Percentiles rank a stretch among this genome's conserved stretches.
phyloP scores from a whole-genome alignment of 116 monocot species.

The Phalaenopsis hybrid region DNA sequence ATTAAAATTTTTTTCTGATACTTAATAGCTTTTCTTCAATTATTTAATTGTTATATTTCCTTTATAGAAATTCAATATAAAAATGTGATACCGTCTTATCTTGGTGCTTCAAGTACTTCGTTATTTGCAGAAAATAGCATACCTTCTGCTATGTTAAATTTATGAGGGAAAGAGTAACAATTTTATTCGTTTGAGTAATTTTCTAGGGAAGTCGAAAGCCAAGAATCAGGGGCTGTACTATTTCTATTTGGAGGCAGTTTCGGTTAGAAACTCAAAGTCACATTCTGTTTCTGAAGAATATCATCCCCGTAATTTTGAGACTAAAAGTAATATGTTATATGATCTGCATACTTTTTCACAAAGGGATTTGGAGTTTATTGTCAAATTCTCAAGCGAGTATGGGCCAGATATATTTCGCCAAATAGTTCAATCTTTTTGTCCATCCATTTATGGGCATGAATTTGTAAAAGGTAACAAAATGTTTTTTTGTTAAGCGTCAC shows the following conservation, averaged over 20 bases:
- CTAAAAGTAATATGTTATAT: conserved; percentile 20
- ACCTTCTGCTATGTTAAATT: not conserved
- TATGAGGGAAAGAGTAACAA: not conserved
- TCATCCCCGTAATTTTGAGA: conserved; percentile 26
- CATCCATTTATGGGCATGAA: conserved; percentile 98
- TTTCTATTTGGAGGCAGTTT: conserved; percentile 91
- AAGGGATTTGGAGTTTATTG: conserved; percentile 85
- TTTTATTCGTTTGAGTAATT: conserved; percentile 4
- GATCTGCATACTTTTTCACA: conserved; percentile 68
- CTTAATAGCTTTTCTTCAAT: not conserved
- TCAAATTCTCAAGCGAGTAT: conserved; percentile 80
- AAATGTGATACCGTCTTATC: not conserved
- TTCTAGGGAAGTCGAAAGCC: too few relatives aligned
- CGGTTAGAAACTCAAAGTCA: conserved; percentile 79
- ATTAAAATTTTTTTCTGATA: not conserved
- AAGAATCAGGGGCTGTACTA: conserved; percentile 22
- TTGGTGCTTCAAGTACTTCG: not conserved
- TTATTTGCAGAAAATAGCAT: not conserved
- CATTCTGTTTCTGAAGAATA: conserved; percentile 50
- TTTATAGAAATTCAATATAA: not conserved
- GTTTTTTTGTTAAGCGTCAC: not conserved
- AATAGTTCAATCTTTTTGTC: conserved; percentile 87
- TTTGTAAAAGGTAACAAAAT: conserved; percentile 76
- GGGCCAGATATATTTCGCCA: conserved; percentile 86
- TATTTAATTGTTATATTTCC: not conserved